Conservation (phyloP, 106 monocot species). For the Cymbidium sinense region DNA sequence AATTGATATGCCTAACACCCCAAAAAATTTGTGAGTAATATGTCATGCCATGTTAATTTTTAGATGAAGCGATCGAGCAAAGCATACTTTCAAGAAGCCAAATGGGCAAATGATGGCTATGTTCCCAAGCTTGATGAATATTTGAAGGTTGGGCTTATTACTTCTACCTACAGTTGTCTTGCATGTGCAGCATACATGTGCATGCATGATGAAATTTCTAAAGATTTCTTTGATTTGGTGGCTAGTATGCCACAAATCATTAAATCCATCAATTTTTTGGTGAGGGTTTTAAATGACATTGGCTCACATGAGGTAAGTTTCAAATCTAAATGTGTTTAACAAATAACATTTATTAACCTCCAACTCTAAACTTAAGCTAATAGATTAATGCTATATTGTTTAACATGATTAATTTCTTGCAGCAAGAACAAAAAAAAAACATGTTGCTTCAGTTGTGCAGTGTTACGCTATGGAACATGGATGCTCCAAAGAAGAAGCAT, state of each 20-base stretch:
- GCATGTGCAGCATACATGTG: neutral
- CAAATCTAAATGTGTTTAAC: neutral
- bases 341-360: neutral
- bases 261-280: neutral
- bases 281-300: neutral
- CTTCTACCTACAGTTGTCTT: neutral
- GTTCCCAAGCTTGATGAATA: conserved; percentile 9
- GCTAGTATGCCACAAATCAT: neutral
- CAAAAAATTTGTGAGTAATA: too few species aligned
- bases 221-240: neutral
- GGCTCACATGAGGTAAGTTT: neutral
- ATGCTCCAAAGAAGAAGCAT: too few species aligned
- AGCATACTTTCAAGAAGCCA: conserved; percentile 6
- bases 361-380: too few species aligned
- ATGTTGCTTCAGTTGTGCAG: conserved; percentile 6
- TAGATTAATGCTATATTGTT: neutral
- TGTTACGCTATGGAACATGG: too few species aligned
- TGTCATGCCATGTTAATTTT: neutral
- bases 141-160: neutral
- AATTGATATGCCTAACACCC: too few species aligned
- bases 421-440: conserved; percentile 8
- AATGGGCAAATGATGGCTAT: too few species aligned
- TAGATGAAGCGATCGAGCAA: neutral
- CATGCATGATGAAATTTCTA: neutral
- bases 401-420: neutral